Base-by-base conservation (phyloP, 495 filamentous ascomycete species). In the Talaromyces liani region DNA sequence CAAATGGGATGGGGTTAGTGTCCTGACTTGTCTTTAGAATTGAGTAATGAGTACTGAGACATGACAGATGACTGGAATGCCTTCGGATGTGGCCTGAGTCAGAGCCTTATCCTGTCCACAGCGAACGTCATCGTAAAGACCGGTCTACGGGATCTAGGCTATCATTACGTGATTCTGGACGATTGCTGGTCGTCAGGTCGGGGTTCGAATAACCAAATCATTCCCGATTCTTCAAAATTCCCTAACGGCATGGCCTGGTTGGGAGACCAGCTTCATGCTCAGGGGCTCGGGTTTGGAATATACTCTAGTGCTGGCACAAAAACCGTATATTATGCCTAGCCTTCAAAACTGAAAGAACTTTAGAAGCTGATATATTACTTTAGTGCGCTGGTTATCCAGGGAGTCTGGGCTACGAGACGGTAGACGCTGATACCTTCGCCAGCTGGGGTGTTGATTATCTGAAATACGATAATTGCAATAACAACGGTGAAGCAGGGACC, bases 391-490 rank as follows among this genome's bases (percentile, higher is more conserved):
- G 60, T 3, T 62, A 62, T 22, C 27, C 60, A 31, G 60, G 63
- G 2, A 60, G 53, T 4, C 62, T 88, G 31, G 85, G 83, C 0
- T 78, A 83, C 64, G 88, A 90, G 67, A 75, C 71, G 24, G 76
- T 81, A 7, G 88, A 91, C 73, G 88, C 87, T 0, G 58, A 76
- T 18, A 81, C 83, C 4, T 88, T 83, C 66, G 85, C 84, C 0
- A 73, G 75, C 24, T 91, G 87, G 87, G 86, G 82, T 0, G 81
- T 68, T 20, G 74, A 79, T 67, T 81, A 87, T 65, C 71, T 87
- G 24, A 89, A 91, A 69, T 90, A 91, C 65, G 88, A 91, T 71
- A 91, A 90, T 73, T 91, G 88, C 75, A 80, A 80, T 71, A 82
- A 84, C 59, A 70, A 79, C 65, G 79, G 80, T 10, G 71, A 83